Evolutionary conservation across 768 basidiomycete species (phyloP).

Genomic region (Kwoniella bestiolae): DNA sequence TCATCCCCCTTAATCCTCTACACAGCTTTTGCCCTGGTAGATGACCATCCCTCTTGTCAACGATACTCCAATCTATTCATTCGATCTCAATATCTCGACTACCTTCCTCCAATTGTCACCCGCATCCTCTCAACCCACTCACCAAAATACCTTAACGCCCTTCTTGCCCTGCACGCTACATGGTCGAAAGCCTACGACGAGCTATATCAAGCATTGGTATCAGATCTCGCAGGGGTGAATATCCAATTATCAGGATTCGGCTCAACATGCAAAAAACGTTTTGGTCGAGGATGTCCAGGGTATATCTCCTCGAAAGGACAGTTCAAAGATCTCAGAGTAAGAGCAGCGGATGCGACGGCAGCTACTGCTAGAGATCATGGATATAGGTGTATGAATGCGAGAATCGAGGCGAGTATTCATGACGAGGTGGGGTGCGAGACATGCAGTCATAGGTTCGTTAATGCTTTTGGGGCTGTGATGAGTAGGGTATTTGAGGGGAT

Average conservation of each 20-base stretch:
- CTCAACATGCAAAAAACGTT: conserved; percentile 11
- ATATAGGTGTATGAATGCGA: background rate
- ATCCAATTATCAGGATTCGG: conserved; percentile 19
- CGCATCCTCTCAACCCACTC: background rate
- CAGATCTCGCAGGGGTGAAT: conserved; percentile 8
- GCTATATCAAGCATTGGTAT: background rate
- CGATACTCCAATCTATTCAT: background rate
- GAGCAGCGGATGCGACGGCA: background rate
- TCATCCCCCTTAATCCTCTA: conserved; percentile 2
- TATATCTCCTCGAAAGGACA: background rate
- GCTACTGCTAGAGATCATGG: background rate
- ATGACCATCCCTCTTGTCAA: background rate
- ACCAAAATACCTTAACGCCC: background rate
- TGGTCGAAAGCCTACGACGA: background rate
- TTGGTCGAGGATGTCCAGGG: conserved; percentile 11
- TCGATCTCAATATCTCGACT: background rate
- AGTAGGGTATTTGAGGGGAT: background rate
- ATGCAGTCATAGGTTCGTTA: conserved; percentile 17
- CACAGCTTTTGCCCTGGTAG: background rate
- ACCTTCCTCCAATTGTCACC: background rate
- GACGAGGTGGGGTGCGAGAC: conserved; percentile 8
- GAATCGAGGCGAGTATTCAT: conserved; percentile 11
- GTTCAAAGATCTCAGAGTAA: background rate
- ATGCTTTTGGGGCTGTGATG: conserved; percentile 24
- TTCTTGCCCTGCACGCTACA: background rate